phyloP scores from a whole-genome alignment of 331 rosid genomes.

The Dryas integrifolia region DNA sequence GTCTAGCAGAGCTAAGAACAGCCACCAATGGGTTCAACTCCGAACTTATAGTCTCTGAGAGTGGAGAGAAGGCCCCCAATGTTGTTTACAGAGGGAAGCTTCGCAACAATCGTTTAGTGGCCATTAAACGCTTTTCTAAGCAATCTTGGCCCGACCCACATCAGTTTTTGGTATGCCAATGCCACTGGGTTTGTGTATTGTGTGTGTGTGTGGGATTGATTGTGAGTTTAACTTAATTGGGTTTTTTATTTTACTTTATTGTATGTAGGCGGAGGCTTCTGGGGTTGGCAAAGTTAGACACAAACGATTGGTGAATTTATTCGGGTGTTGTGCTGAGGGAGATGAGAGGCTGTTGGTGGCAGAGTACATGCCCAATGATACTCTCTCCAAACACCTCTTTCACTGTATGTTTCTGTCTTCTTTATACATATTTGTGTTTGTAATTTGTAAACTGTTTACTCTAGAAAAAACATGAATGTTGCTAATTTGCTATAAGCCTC shows the following conservation, averaged over 20 bases:
- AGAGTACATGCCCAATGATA: slow-evolving; percentile 47
- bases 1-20: slow-evolving; percentile 33
- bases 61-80: slow-evolving; percentile 46
- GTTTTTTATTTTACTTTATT: slow-evolving; percentile 13
- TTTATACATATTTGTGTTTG: background rate
- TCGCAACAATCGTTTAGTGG: slow-evolving; percentile 31
- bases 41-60: slow-evolving; percentile 36
- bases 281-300: slow-evolving; percentile 46
- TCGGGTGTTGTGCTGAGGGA: slow-evolving; percentile 51
- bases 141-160: slow-evolving; percentile 42
- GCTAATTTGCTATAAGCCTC: background rate
- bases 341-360: slow-evolving; percentile 50
- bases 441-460: background rate
- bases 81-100: slow-evolving; percentile 42
- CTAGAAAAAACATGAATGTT: background rate
- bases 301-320: slow-evolving; percentile 38
- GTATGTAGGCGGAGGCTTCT: slow-evolving; percentile 36
- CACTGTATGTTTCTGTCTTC: slow-evolving; percentile 31
- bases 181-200: background rate
- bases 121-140: slow-evolving; percentile 39
- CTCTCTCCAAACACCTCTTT: slow-evolving; percentile 48
- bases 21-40: slow-evolving; percentile 41
- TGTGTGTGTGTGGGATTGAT: background rate
- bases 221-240: background rate
- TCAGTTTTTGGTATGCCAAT: slow-evolving; percentile 34